Base-by-base conservation (phyloP, 441 rosid species). In the Mallotus japonicus region DNA sequence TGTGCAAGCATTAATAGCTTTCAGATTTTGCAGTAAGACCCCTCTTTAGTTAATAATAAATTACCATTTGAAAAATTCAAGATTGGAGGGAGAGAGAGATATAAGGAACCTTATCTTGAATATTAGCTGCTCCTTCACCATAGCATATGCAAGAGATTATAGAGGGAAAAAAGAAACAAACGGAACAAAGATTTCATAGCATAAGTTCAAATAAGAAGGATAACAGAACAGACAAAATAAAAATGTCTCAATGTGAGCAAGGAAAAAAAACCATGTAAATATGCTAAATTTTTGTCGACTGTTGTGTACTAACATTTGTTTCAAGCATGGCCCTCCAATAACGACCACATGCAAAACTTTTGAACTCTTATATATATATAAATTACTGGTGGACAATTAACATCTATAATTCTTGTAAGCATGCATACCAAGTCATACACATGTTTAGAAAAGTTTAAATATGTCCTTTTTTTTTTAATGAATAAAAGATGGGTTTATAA, bases 1-100 rank as follows among this genome's bases (percentile, higher is more conserved):
- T 86, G 84, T 87, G 88, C 54, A 74, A 58, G 73, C 82, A 66
- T 83, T 73, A 49, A 87, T 66, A 55, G 80, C 81, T 71, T 69
- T 49, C 77, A 74, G 76, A 74, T 63, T 62, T 72, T 79, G 78
- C 83, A 71, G 79, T 3, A 55, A 44, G 40, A 51, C 72, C 32
- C 47, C 55, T 67, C 37, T 22, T 19, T 62, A 71, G 3, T 66
- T 34, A 75, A 70, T 64, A 66, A 73, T 62, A 44, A 73, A 69
- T 42, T 7, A n/a, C 53, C 34, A 55, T 15, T 60, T 78, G 63
- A 55, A 50, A 37, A 77, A 80, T 70, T 70, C 72, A 63, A 65
- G 16, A 80, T 70, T 67, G 69, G 57, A 62, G 14, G 13, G 16
- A 73, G 24, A 70, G n/a, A 14, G 56, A 11, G 32, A 62, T 19